phyloP scores from a whole-genome alignment of 2,329 filamentous ascomycete species.

The Talaromyces pinophilus region DNA sequence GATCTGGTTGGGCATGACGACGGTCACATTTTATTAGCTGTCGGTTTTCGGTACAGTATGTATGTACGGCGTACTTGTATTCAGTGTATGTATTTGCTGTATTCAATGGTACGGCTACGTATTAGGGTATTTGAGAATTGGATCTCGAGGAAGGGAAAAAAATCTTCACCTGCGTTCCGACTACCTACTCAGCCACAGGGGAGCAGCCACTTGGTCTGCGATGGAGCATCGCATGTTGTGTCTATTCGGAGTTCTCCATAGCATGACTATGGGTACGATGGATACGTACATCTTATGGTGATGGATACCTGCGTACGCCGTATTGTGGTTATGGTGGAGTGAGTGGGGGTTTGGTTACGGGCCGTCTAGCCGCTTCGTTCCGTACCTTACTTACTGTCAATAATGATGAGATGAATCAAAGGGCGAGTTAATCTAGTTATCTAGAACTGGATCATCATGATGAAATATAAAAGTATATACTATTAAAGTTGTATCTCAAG shows the following conservation, averaged over 20 bases:
- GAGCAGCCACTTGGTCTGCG: background rate
- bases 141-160: background rate
- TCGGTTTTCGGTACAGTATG: background rate
- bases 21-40: background rate
- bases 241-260: background rate
- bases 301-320: background rate
- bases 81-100: background rate
- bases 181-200: background rate
- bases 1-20: background rate
- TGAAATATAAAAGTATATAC: background rate
- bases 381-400: conserved; percentile 8
- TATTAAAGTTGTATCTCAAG: background rate
- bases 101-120: background rate
- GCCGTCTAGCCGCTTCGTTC: conserved; percentile 13
- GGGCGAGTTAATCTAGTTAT: background rate
- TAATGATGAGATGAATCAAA: background rate
- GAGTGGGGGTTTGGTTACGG: conserved; percentile 3
- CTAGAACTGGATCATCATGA: background rate
- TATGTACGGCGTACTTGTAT: background rate
- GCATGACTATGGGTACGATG: background rate
- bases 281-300: background rate
- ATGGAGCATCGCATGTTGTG: background rate
- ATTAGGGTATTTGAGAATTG: background rate
- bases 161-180: background rate
- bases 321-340: conserved; percentile 8